Evolutionary conservation across 768 basidiomycete species (phyloP).

Genomic region (Suillus decipiens): DNA sequence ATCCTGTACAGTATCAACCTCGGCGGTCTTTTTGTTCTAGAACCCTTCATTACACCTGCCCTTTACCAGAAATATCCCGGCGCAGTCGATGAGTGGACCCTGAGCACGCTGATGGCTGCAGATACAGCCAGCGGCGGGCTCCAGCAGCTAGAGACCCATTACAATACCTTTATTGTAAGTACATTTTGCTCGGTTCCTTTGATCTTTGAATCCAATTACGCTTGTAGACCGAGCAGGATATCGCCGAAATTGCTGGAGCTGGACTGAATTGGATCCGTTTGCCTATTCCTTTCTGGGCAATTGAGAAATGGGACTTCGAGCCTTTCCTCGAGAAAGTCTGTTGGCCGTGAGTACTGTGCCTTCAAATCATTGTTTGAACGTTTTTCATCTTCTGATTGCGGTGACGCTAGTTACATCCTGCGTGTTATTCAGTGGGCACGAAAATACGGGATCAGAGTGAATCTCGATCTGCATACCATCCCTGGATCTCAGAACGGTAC

Average conservation of each 20-base stretch:
- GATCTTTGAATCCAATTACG: constrained; percentile 9
- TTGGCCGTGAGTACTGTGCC: constrained; percentile 58
- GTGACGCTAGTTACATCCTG: constrained; percentile 59
- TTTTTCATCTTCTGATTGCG: not conserved
- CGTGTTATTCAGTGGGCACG: constrained; percentile 79
- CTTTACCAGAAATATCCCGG: constrained; percentile 61
- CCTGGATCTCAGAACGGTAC: constrained; percentile 80
- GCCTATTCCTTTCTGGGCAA: constrained; percentile 85
- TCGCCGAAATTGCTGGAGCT: constrained; percentile 85
- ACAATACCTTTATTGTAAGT: constrained; percentile 79
- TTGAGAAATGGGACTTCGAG: constrained; percentile 73
- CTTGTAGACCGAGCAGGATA: constrained; percentile 80
- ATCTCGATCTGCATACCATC: constrained; percentile 76
- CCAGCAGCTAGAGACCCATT: constrained; percentile 73
- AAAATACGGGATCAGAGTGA: constrained; percentile 87
- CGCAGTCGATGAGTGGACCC: constrained; percentile 66
- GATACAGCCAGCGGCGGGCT: constrained; percentile 65
- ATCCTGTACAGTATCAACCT: constrained; percentile 56
- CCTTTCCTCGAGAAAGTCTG: constrained; percentile 74
- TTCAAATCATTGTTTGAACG: constrained; percentile 5
- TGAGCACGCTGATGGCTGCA: constrained; percentile 64
- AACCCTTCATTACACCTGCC: constrained; percentile 74
- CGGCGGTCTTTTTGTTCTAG: constrained; percentile 74
- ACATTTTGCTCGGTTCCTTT: constrained; percentile 2
- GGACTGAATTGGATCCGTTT: constrained; percentile 85